A percentile compares a stretch with the other conserved stretches of the same genome.
Conservation (phyloP, 208 protist genomes). For the Trypanosomatidae sp. region DNA sequence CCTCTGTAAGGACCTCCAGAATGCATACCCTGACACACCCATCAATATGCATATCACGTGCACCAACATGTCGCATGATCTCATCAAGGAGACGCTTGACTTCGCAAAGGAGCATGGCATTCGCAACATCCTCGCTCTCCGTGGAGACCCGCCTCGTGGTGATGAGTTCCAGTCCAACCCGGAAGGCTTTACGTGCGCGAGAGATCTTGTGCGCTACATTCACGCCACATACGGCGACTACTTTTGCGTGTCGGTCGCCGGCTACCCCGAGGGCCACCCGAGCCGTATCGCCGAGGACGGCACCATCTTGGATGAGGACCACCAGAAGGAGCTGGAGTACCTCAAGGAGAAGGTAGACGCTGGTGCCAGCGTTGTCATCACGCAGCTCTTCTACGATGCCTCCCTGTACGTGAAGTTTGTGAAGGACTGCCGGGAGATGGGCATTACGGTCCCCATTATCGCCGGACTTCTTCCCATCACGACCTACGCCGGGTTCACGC, state of each 20-base stretch:
- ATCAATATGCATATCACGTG: slow-evolving; percentile 95
- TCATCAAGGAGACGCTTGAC: slow-evolving; percentile 78
- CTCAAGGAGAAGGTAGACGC: slow-evolving; percentile 97
- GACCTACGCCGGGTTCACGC: slow-evolving; percentile 54
- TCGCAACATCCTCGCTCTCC: slow-evolving; percentile 96
- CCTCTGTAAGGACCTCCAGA: slow-evolving; percentile 86
- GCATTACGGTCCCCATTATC: slow-evolving; percentile 94
- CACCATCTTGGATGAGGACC: slow-evolving; percentile 59
- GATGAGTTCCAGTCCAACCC: slow-evolving; percentile 55
- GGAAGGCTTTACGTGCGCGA: slow-evolving; percentile 88
- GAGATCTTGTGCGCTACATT: slow-evolving; percentile 96
- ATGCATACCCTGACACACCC: slow-evolving; percentile 61
- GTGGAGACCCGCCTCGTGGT: slow-evolving; percentile 85
- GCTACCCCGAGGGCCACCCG: slow-evolving; percentile 93
- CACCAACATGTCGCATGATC: slow-evolving; percentile 85
- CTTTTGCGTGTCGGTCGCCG: slow-evolving; percentile 95
- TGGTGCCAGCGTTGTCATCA: slow-evolving; percentile 96
- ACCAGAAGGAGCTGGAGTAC: slow-evolving; percentile 85
- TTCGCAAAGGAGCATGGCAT: slow-evolving; percentile 88
- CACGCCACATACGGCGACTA: slow-evolving; percentile 92
- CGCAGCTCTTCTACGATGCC: slow-evolving; percentile 97
- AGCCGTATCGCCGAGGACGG: slow-evolving; percentile 40
- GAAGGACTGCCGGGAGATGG: slow-evolving; percentile 73
- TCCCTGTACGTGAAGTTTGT: slow-evolving; percentile 93
- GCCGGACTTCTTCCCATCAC: slow-evolving; percentile 95